Evolutionary conservation across 75 land plant species (phyloP), one percentile per base, ranked within the genome.

Genomic region (Gnetum montanum): DNA sequence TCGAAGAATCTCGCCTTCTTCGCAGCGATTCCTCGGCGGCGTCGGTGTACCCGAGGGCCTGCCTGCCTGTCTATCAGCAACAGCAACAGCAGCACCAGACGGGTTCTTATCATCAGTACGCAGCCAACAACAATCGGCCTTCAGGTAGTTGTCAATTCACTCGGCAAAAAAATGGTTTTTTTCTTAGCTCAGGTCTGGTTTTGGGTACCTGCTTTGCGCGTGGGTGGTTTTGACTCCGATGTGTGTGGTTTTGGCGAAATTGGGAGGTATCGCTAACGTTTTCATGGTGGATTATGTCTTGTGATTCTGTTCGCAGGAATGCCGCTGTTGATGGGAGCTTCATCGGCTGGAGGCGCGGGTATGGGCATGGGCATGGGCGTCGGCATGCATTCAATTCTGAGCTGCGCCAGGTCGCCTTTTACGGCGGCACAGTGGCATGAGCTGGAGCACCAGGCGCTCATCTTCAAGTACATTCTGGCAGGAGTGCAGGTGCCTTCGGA

Each of bases 361-460:
- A n/a, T n/a, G n/a, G n/a, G n/a, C n/a, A n/a, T 18, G 19, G 46
- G 47, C 40, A 54, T 6, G 3, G 47, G 28, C 10, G 23, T 33
- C 5, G 60, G 41, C 35, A 31, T 53, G 35, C 55, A 43, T 47
- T 29, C 34, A 1, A 43, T 31, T n/a, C 29, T 16, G 26, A 19
- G 18, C 41, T 50, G 61, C 46, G 29, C 38, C 11, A 49, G 57
- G 50, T 43, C 57, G 5, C 78, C 80, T 5, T 87, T 87, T 57
- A 87, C 92, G 13, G 44, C 80, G 23, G 55, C 57, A 4, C 92
- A 87, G 60, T 81, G 84, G 81, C 71, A 84, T 63, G 92, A 87
- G 68, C 65, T 87, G 69, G 85, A 87, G 64, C 88, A 84, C 43
- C 92, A 87, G 52, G 92, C 92, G 6, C 68, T 87, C 28, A 74